Base-by-base conservation (phyloP, 768 basidiomycete species). In the Multifurca ochricompacta region DNA sequence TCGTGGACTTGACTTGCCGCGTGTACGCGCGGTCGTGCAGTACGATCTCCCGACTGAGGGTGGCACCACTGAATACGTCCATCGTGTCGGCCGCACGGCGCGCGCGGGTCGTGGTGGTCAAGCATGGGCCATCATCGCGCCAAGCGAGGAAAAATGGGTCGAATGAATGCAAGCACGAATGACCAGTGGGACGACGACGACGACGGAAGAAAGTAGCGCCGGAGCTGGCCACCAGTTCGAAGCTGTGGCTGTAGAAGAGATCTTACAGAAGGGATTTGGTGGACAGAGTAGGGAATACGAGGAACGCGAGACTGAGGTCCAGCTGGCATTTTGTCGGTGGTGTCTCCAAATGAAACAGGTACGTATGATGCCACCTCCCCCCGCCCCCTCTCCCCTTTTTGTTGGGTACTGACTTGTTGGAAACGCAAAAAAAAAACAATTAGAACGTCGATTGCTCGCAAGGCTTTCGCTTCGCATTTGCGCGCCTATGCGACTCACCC, bases 21-120 rank as follows among this genome's bases (percentile, higher is more conserved):
- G 89, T n/a, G 93, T 98, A 6, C 84, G 87, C 32, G 89, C 91
- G 3, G 93, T 99, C 57, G 72, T 98, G 30, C 96, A 99, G 65
- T 96, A 96, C 64, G 96, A 99, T 67, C 79, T 98, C 19, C 95
- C 96, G 0, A 98, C 96, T 0, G 96, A 99, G 73, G 90, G 93
- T 16, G 95, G 96, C 9, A 83, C 85, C 25, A 96, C 87, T 10
- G 96, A 99, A 67, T 98, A 99, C 63, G 83, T 99, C 9, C 96
- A 99, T 71, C 81, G 96, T 43, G 91, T 98, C 7, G 96, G 96
- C 27, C 84, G 96, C 47, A 99, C 96, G 3, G 96, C 96, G 13
- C 91, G 96, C 67, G 94, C 87, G 7, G 96, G 96, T 13, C 89
- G 86, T 61, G 89, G 91, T 23, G 96, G 96, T 56, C 91, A 98